Percentiles rank a stretch among this genome's conserved stretches.
Evolutionary conservation across 768 basidiomycete species (phyloP).

Genomic region (Floccularia luteovirens): DNA sequence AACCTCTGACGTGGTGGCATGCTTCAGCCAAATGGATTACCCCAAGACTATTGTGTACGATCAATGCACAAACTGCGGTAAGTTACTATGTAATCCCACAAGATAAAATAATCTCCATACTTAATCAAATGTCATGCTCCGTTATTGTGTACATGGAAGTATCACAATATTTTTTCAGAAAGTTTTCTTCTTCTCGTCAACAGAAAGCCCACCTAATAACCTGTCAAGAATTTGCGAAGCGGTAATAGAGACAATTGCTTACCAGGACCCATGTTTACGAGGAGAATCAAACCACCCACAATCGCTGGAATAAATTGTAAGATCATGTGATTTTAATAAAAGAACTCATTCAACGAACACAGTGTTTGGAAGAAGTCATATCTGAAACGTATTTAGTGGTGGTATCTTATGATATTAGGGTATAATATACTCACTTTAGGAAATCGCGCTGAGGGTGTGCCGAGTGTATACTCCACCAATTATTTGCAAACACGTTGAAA

Average conservation of each 20-base stretch:
- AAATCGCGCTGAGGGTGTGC: conserved; percentile 96
- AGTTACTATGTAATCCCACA: too few relatives aligned
- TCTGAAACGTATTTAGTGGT: conserved; percentile 32
- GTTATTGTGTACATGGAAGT: too few relatives aligned
- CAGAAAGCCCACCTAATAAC: conserved; percentile 76
- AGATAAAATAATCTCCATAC: too few relatives aligned
- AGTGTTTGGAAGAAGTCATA: conserved; percentile 99
- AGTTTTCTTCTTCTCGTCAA: conserved; percentile 99
- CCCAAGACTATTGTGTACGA: too few relatives aligned
- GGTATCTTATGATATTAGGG: conserved; percentile 1
- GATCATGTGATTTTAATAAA: background rate
- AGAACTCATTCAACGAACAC: conserved; percentile 38
- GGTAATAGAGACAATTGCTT: conserved; percentile 10
- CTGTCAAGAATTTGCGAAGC: conserved; percentile 6
- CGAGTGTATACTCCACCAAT: conserved; percentile 94
- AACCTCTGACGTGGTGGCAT: too few relatives aligned
- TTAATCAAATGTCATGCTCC: too few relatives aligned
- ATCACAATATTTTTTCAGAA: too few relatives aligned
- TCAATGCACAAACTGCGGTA: too few relatives aligned
- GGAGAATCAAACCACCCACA: conserved; percentile 92
- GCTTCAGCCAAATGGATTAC: too few relatives aligned
- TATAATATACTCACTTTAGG: conserved; percentile 68
- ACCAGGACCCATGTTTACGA: conserved; percentile 98
- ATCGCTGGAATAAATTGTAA: conserved; percentile 45
- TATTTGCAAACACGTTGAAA: conserved; percentile 98